Evolutionary conservation across 2,329 filamentous ascomycete species (phyloP).

Genomic region (Trichophyton equinum): DNA sequence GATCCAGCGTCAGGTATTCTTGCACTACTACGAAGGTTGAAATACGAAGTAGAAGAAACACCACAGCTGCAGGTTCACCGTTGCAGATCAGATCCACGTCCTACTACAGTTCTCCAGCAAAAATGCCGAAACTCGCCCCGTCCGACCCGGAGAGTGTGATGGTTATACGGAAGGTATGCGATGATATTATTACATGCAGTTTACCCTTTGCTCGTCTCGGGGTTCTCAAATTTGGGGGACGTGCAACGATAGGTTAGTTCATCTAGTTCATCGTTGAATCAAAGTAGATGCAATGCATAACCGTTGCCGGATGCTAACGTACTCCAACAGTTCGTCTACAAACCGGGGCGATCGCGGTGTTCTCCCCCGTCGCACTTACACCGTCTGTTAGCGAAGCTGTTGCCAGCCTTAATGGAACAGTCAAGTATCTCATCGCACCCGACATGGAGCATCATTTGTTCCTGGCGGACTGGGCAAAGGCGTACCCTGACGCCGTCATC

Average conservation of each 20-base stretch:
- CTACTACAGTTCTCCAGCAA: background rate
- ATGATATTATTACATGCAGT: slow-evolving; percentile 47
- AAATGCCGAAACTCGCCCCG: slow-evolving; percentile 43
- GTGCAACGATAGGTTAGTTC: slow-evolving; percentile 64
- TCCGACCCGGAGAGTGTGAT: slow-evolving; percentile 67
- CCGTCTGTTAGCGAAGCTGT: slow-evolving; percentile 53
- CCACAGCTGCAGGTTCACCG: background rate
- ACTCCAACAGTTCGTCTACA: slow-evolving; percentile 55
- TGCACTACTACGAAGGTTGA: background rate
- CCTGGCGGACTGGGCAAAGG: slow-evolving; percentile 68
- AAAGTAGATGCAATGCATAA: background rate
- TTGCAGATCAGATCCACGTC: background rate
- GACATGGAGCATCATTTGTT: slow-evolving; percentile 96
- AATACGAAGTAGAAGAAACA: background rate
- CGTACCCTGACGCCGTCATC: slow-evolving; percentile 65
- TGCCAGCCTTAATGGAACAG: slow-evolving; percentile 51
- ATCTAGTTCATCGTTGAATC: slow-evolving; percentile 18
- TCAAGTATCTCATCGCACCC: slow-evolving; percentile 74
- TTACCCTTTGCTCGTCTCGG: slow-evolving; percentile 77
- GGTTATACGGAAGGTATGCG: slow-evolving; percentile 69
- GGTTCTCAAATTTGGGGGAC: slow-evolving; percentile 66
- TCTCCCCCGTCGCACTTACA: slow-evolving; percentile 82
- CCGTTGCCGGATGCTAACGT: background rate
- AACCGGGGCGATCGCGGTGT: slow-evolving; percentile 68
- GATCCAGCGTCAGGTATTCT: background rate